Evolutionary conservation across 352 stramenopile species (phyloP).

Genomic region (Pilasporangium apinafurcum): DNA sequence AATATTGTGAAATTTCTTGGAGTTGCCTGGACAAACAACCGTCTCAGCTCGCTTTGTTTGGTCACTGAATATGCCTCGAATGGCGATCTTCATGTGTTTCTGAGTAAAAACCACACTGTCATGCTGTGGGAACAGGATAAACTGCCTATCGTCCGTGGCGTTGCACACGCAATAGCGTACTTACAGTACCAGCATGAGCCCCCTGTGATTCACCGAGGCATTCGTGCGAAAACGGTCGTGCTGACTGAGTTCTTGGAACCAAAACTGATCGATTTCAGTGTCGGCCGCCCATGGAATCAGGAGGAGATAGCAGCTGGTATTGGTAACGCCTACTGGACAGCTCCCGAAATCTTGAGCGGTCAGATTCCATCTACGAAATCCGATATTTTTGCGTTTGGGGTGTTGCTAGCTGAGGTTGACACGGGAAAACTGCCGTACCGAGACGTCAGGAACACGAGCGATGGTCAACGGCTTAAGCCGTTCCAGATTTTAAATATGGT

Average conservation of each 20-base stretch:
- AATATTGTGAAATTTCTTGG: slow-evolving; percentile 45
- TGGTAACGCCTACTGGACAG: slow-evolving; percentile 19
- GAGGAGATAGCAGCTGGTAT: slow-evolving; percentile 6
- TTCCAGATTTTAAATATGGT: slow-evolving; percentile 34
- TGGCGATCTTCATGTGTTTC: slow-evolving; percentile 14
- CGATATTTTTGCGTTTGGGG: slow-evolving; percentile 31
- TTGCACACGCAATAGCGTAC: slow-evolving; percentile 22
- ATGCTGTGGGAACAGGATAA: slow-evolving; percentile 16
- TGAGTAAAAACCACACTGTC: slow-evolving; percentile 5
- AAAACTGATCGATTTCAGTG: slow-evolving; percentile 38
- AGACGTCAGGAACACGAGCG: no score
- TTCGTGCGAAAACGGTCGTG: slow-evolving; percentile 26
- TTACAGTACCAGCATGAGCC: slow-evolving; percentile 28
- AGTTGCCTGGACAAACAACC: slow-evolving; percentile 34
- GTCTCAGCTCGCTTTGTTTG: slow-evolving; percentile 8
- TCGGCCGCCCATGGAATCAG: background rate
- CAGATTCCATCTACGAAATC: slow-evolving; percentile 13
- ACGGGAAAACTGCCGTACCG: background rate
- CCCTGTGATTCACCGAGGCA: slow-evolving; percentile 35
- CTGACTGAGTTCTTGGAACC: slow-evolving; percentile 14
- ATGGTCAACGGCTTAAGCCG: slow-evolving; percentile 30
- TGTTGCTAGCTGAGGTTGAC: slow-evolving; percentile 31
- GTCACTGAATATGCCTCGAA: slow-evolving; percentile 17
- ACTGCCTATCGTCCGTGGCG: slow-evolving; percentile 17
- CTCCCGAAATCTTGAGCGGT: slow-evolving; percentile 25